Conservation (phyloP, 768 basidiomycete genomes). For the Pleurotus tuoliensis region DNA sequence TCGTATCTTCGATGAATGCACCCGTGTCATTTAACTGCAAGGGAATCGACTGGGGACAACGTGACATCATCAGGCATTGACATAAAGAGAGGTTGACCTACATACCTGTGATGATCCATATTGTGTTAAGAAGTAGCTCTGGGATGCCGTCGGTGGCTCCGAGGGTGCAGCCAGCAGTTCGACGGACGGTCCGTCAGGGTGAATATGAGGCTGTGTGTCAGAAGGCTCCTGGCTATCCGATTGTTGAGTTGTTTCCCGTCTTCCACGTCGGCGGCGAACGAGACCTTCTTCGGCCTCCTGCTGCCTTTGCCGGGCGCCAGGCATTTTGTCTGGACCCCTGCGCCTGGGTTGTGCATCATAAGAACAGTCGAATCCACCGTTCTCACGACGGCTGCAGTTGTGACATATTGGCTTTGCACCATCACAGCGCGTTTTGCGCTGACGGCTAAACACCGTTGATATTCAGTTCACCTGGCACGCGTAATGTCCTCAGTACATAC, state of each 20-base stretch:
- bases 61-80: too few relatives aligned
- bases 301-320: slow-evolving; percentile 70
- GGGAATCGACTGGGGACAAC: too few relatives aligned
- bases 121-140: too few relatives aligned
- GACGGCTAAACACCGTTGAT: slow-evolving; percentile 45
- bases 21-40: too few relatives aligned
- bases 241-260: slow-evolving; percentile 11
- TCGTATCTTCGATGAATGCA: not conserved
- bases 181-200: too few relatives aligned
- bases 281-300: slow-evolving; percentile 5
- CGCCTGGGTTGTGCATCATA: slow-evolving; percentile 76
- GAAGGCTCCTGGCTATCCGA: too few relatives aligned
- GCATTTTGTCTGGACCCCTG: slow-evolving; percentile 74
- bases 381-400: slow-evolving; percentile 59
- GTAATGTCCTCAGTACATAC: slow-evolving; percentile 31
- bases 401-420: slow-evolving; percentile 75
- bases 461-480: slow-evolving; percentile 6
- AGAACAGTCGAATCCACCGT: slow-evolving; percentile 43
- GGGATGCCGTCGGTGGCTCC: too few relatives aligned
- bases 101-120: too few relatives aligned
- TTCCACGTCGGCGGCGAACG: slow-evolving; percentile 33
- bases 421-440: slow-evolving; percentile 79
- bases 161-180: too few relatives aligned
- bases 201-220: too few relatives aligned
- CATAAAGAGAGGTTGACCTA: too few relatives aligned